These are phyloP conservation scores for Linderina pennispora DNA, from an alignment of 192 early-diverging fungal species.

Conservation along the genomic window DNA sequence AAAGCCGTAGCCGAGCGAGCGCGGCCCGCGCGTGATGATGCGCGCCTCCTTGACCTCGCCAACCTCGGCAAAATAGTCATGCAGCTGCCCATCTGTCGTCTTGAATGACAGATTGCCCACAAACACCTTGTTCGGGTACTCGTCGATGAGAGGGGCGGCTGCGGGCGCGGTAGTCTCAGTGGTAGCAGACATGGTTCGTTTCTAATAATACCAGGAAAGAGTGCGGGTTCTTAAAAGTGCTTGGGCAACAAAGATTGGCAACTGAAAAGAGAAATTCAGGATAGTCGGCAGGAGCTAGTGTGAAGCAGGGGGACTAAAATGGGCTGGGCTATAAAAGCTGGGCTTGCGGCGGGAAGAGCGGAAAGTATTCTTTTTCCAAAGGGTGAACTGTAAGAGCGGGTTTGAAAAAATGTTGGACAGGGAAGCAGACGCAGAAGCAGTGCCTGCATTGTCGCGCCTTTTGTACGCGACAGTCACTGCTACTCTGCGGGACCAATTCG, in stretches of 20 bases:
- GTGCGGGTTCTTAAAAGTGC: too few relatives aligned
- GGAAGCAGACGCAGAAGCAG: too few relatives aligned
- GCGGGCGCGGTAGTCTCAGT: slow-evolving; percentile 19
- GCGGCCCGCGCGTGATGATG: slow-evolving; percentile 72
- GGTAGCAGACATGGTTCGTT: slow-evolving; percentile 25
- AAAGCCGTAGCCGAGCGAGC: slow-evolving; percentile 93
- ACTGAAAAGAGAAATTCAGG: slow-evolving; percentile 2
- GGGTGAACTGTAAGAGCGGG: too few relatives aligned
- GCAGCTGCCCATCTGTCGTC: slow-evolving; percentile 75
- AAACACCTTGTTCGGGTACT: slow-evolving; percentile 75
- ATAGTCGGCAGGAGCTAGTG: not conserved
- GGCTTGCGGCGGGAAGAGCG: too few relatives aligned
- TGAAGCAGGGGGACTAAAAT: not conserved
- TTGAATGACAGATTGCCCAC: slow-evolving; percentile 92
- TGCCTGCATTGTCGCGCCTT: too few relatives aligned
- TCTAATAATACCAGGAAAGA: too few relatives aligned
- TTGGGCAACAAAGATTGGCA: not conserved
- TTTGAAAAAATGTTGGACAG: too few relatives aligned
- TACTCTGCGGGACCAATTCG: too few relatives aligned
- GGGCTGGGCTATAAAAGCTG: not conserved
- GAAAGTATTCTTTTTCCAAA: too few relatives aligned
- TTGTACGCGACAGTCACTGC: too few relatives aligned
- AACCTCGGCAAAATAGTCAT: slow-evolving; percentile 63
- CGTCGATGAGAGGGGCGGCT: slow-evolving; percentile 9
- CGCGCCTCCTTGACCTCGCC: slow-evolving; percentile 69